phyloP scores from a whole-genome alignment of 2,329 filamentous ascomycete species.

The Lachnellula cervina region DNA sequence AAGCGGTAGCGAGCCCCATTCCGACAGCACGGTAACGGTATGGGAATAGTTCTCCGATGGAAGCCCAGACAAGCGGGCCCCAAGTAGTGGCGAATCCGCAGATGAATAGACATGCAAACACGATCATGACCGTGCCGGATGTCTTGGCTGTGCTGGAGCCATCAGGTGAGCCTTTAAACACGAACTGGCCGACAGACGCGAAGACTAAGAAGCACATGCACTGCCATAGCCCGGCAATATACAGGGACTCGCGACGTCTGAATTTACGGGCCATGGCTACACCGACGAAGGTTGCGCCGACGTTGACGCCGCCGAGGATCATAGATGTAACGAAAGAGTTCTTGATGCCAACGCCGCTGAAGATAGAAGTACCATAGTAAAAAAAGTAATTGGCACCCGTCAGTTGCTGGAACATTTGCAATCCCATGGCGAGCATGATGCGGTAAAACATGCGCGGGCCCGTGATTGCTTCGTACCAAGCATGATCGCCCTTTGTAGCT shows the following conservation, averaged over 20 bases:
- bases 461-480: conserved; percentile 58
- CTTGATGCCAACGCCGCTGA: conserved; percentile 58
- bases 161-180: conserved; percentile 51
- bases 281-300: conserved; percentile 49
- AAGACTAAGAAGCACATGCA: conserved; percentile 63
- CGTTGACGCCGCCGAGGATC: conserved; percentile 64
- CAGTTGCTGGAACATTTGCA: conserved; percentile 66
- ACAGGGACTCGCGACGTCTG: conserved; percentile 63
- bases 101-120: conserved; percentile 70
- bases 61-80: conserved; percentile 66
- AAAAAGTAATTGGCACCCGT: conserved; percentile 61
- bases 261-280: conserved; percentile 64
- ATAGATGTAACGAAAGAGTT: conserved; percentile 65
- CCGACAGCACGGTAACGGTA: conserved; percentile 55
- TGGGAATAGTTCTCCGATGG: conserved; percentile 64
- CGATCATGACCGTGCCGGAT: conserved; percentile 64
- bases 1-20: conserved; percentile 56
- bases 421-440: conserved; percentile 55
- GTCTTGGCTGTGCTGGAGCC: conserved; percentile 40
- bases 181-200: conserved; percentile 48
- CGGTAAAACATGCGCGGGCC: conserved; percentile 58
- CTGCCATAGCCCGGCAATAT: conserved; percentile 63
- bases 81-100: conserved; percentile 65
- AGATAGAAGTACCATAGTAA: conserved; percentile 65
- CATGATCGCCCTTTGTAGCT: conserved; percentile 50